phyloP scores from a whole-genome alignment of 2,329 filamentous ascomycete species.

The Dothideomycetes sp. region DNA sequence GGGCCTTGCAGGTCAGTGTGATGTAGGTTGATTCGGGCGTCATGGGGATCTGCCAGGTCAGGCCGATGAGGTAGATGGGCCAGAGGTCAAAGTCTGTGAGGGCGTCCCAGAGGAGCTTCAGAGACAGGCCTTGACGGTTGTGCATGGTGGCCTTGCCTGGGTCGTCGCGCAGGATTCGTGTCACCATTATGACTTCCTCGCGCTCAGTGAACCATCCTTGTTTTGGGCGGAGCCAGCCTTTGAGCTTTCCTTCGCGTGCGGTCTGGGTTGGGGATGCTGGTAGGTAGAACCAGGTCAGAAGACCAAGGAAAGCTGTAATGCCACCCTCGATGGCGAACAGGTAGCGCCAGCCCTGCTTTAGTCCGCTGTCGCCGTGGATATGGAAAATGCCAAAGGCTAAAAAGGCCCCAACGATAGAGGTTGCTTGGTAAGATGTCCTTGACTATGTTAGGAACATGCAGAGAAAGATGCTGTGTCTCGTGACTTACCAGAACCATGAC shows the following conservation, averaged over 20 bases:
- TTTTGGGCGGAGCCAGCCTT: constrained; percentile 45
- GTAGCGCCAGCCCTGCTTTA: constrained; percentile 14
- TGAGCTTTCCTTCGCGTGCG: constrained; percentile 17
- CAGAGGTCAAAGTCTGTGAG: constrained; percentile 15
- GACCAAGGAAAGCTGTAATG: constrained; percentile 18
- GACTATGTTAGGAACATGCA: no score
- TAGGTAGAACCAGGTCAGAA: constrained; percentile 24
- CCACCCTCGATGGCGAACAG: constrained; percentile 22
- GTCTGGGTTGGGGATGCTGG: constrained; percentile 51
- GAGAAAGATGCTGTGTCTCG: no score
- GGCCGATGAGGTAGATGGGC: constrained; percentile 37
- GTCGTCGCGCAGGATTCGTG: constrained; percentile 10
- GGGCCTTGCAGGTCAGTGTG: constrained; percentile 44
- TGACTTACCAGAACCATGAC: constrained; percentile 34
- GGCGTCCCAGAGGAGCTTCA: constrained; percentile 10
- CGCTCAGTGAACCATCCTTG: constrained; percentile 55
- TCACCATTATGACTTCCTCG: constrained; percentile 42
- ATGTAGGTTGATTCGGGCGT: constrained; percentile 42
- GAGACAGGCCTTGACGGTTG: constrained; percentile 14
- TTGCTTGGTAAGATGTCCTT: constrained; percentile 19
- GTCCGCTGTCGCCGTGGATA: constrained; percentile 17
- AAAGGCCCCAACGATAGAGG: constrained; percentile 20
- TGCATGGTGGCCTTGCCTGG: constrained; percentile 8
- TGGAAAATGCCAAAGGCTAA: constrained; percentile 18
- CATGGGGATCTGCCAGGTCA: constrained; percentile 43